These are phyloP conservation scores for Macrophomina tecta DNA, from an alignment of 2,329 filamentous ascomycete genomes.

Conservation along the genomic window DNA sequence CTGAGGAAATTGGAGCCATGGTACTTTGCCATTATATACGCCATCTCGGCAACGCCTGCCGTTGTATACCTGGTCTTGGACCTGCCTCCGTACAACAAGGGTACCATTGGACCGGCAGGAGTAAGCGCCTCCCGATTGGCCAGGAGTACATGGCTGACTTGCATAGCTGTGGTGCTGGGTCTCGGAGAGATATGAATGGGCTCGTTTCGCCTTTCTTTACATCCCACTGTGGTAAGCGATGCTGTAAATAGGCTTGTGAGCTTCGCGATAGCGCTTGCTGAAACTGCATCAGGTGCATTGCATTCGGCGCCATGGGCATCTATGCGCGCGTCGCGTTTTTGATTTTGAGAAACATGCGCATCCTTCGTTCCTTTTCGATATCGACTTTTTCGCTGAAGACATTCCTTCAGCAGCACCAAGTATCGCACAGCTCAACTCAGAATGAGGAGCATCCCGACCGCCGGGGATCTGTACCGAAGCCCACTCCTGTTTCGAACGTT, in stretches of 20 bases:
- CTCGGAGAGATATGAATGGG: constrained; percentile 68
- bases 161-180: constrained; percentile 81
- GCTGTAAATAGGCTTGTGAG: background rate
- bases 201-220: constrained; percentile 78
- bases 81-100: constrained; percentile 55
- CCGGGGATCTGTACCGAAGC: no score
- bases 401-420: no score
- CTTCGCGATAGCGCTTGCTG: background rate
- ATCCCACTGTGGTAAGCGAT: constrained; percentile 67
- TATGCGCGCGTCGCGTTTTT: constrained; percentile 54
- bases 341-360: no score
- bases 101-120: constrained; percentile 75
- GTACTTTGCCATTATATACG: constrained; percentile 74
- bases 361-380: no score
- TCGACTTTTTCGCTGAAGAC: no score
- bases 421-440: no score
- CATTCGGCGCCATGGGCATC: constrained; percentile 67
- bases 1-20: constrained; percentile 73
- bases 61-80: constrained; percentile 70
- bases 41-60: constrained; percentile 73
- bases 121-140: constrained; percentile 41
- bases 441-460: no score
- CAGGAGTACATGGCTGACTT: background rate
- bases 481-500: no score
- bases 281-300: constrained; percentile 52